Base-by-base conservation (phyloP, 108 stramenopile genomes). In the Cyclotella atomus region DNA sequence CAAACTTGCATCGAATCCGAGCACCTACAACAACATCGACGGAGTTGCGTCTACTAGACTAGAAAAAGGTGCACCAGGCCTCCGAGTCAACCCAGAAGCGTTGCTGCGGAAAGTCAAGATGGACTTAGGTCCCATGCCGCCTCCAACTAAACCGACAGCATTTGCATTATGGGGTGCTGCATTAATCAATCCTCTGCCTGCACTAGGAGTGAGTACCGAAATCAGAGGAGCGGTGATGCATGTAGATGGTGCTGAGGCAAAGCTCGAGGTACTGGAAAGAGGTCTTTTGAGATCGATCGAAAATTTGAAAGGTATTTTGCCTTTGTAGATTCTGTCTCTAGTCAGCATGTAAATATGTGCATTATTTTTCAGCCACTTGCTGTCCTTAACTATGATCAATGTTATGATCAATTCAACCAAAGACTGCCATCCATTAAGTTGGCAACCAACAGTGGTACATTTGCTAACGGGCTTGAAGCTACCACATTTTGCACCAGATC, bases 151-250 rank as follows among this genome's bases (percentile, higher is more conserved):
- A 27, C 70, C 83, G 7, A 84, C 70, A 23, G 78, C 70, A 17
- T 84, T 88, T 44, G 75, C 72, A 12, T 46, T 88, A 25, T 91
- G 86, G 86, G 83, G 57, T 2, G 87, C 85, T 2, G 87, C 87
- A 15, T 73, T 88, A 3, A 82, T 91, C 43, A 91, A 91, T 77
- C 87, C 87, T 1, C 36, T 91, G 20, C 90, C 90, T 23, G 30
- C 83, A 4, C 52, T 91, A 43, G 87, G 87, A 8, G 88, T 84
- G 0, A 68, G 86, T 23, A 53, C 81, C 19, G 87, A 88, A 65
- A 70, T 91, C 19, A 79, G 90, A 49, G 89, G 89, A 21, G 73
- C 76, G 10, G 62, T 87, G 0, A 61, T 87, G 41, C 87, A 90
- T 45, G 83, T 77, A 24, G 53, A 74, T 8, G 83, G 63, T 1